Percentiles rank a stretch among this genome's conserved stretches.
Evolutionary conservation across 2,329 filamentous ascomycete species (phyloP).

Genomic region (Verticillium nubilum): DNA sequence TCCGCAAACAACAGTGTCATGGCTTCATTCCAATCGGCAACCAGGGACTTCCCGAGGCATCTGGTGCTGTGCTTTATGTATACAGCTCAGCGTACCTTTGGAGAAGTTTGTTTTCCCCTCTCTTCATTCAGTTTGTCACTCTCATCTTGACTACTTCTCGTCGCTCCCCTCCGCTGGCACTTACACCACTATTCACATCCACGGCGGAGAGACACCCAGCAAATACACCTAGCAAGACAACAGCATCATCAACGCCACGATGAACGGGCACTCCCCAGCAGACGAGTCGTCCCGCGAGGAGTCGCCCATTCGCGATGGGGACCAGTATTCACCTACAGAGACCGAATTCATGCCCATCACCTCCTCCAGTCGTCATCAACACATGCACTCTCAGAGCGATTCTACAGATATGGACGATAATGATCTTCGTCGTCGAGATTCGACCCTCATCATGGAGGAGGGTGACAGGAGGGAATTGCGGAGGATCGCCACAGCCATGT

Average conservation of each 20-base stretch:
- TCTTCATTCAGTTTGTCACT: neutral
- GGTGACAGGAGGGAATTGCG: slow-evolving; percentile 29
- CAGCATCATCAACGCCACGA: neutral
- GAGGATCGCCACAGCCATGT: slow-evolving; percentile 32
- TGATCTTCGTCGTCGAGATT: neutral
- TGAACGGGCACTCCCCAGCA: neutral
- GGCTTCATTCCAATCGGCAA: neutral
- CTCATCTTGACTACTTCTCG: neutral
- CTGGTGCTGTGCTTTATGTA: neutral
- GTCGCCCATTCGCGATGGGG: neutral
- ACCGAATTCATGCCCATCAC: neutral
- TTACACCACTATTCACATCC: neutral
- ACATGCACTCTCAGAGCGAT: neutral
- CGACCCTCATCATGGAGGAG: slow-evolving; percentile 19
- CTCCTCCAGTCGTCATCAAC: neutral
- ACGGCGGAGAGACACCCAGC: neutral
- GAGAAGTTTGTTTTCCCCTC: neutral
- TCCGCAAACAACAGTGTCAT: neutral
- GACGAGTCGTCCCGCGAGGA: neutral
- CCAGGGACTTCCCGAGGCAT: neutral
- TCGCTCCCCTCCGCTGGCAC: too few species aligned
- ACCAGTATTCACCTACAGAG: neutral
- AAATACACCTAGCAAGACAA: neutral
- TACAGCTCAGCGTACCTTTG: neutral
- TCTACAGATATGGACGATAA: neutral